phyloP scores from a whole-genome alignment of 2,329 filamentous ascomycete genomes.

The Fusarium neocosmosporiellum region DNA sequence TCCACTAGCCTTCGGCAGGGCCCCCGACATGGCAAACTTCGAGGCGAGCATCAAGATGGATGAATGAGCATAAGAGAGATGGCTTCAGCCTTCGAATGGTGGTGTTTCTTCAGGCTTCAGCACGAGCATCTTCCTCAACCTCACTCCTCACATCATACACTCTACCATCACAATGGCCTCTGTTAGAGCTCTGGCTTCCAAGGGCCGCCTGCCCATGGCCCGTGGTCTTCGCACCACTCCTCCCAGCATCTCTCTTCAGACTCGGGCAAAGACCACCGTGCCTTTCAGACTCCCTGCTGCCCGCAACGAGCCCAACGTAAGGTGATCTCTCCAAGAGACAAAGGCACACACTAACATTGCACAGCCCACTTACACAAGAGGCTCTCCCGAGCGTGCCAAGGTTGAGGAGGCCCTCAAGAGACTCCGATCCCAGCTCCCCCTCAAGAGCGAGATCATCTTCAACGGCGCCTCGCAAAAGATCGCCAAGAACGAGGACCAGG shows the following conservation, averaged over 20 bases:
- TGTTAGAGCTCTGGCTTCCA: slow-evolving; percentile 29
- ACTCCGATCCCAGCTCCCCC: slow-evolving; percentile 46
- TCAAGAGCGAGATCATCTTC: slow-evolving; percentile 48
- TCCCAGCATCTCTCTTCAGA: slow-evolving; percentile 30
- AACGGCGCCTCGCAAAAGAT: slow-evolving; percentile 44
- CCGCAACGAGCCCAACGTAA: slow-evolving; percentile 49
- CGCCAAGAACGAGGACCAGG: slow-evolving; percentile 43
- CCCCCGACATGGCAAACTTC: slow-evolving; percentile 14
- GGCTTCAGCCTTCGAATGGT: slow-evolving; percentile 7
- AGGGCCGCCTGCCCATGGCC: slow-evolving; percentile 32
- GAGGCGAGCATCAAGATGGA: neutral
- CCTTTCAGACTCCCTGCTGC: slow-evolving; percentile 48
- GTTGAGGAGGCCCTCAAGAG: slow-evolving; percentile 45
- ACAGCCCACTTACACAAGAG: slow-evolving; percentile 46
- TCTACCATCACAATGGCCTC: slow-evolving; percentile 31
- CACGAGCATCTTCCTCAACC: neutral
- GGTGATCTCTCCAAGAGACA: neutral
- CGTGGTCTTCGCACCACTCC: slow-evolving; percentile 24
- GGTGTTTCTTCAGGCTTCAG: slow-evolving; percentile 2
- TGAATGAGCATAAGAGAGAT: slow-evolving; percentile 35
- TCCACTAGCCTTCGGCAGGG: slow-evolving; percentile 22
- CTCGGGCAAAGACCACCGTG: slow-evolving; percentile 39
- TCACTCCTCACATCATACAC: neutral
- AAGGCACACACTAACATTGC: neutral
- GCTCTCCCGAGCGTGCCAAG: slow-evolving; percentile 45